These are phyloP conservation scores for Cardamine resedifolia DNA, from an alignment of 345 rosid genomes.

Conservation along the genomic window DNA sequence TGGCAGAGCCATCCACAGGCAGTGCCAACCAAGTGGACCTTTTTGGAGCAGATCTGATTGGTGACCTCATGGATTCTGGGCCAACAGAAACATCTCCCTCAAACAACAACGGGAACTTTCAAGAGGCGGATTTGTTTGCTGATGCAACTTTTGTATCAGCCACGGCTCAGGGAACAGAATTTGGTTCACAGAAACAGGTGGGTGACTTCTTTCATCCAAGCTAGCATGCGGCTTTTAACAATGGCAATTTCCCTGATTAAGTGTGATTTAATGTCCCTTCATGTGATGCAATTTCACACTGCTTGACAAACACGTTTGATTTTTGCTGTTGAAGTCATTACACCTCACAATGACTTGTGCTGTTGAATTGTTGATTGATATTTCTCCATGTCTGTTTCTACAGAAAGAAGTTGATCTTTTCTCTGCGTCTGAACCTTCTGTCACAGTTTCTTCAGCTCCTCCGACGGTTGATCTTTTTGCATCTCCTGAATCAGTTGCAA, in stretches of 20 bases:
- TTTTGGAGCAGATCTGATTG: slow-evolving; percentile 75
- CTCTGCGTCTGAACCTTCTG: slow-evolving; percentile 38
- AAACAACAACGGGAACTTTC: slow-evolving; percentile 39
- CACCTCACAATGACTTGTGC: background rate
- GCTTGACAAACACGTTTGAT: background rate
- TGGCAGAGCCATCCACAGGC: slow-evolving; percentile 64
- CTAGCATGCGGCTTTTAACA: background rate
- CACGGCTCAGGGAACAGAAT: slow-evolving; percentile 48
- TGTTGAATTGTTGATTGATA: slow-evolving; percentile 18
- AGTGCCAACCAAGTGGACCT: slow-evolving; percentile 72
- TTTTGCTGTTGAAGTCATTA: background rate
- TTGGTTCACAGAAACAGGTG: slow-evolving; percentile 58
- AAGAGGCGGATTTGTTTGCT: slow-evolving; percentile 85
- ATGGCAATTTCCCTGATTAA: background rate
- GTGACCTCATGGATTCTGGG: slow-evolving; percentile 75
- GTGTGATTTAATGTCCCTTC: background rate
- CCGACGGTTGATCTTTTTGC: slow-evolving; percentile 68
- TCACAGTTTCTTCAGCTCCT: slow-evolving; percentile 47
- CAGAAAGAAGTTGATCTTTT: slow-evolving; percentile 44
- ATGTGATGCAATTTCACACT: slow-evolving; percentile 10
- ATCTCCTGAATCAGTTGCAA: slow-evolving; percentile 50
- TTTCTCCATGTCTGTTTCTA: slow-evolving; percentile 20
- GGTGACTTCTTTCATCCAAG: slow-evolving; percentile 18
- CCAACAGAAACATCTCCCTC: slow-evolving; percentile 52
- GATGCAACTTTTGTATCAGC: slow-evolving; percentile 96